Conservation (phyloP, 2,329 filamentous ascomycete species). For the Trichoderma lentiforme region DNA sequence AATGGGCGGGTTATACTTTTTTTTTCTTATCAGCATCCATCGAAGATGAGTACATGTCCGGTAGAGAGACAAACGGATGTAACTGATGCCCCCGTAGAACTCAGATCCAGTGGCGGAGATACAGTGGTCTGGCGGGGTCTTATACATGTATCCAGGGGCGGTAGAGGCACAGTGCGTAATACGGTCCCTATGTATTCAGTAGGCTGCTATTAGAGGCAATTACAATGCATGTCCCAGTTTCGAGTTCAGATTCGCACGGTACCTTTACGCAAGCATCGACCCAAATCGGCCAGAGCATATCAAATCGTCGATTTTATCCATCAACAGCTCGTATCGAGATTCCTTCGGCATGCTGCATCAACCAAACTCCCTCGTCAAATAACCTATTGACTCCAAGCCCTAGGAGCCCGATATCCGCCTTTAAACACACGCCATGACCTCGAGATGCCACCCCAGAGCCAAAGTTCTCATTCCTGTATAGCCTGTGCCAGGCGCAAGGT, state of each 20-base stretch:
- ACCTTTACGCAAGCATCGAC: neutral
- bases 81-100: neutral
- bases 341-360: neutral
- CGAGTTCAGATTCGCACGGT: neutral
- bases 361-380: neutral
- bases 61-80: neutral
- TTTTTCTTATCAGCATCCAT: neutral
- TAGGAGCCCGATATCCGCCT: neutral
- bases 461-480: neutral
- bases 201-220: neutral
- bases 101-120: neutral
- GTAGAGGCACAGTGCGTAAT: neutral
- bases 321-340: neutral
- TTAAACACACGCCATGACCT: neutral
- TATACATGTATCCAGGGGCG: neutral
- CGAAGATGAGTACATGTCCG: neutral
- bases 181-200: neutral
- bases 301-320: neutral
- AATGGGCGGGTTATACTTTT: neutral
- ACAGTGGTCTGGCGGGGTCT: neutral
- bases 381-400: neutral
- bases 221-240: neutral
- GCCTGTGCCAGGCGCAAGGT: slow-evolving; percentile 2
- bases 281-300: neutral
- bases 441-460: neutral